phyloP scores from a whole-genome alignment of 805 yeast species.

The Ogataea trehalophila region DNA sequence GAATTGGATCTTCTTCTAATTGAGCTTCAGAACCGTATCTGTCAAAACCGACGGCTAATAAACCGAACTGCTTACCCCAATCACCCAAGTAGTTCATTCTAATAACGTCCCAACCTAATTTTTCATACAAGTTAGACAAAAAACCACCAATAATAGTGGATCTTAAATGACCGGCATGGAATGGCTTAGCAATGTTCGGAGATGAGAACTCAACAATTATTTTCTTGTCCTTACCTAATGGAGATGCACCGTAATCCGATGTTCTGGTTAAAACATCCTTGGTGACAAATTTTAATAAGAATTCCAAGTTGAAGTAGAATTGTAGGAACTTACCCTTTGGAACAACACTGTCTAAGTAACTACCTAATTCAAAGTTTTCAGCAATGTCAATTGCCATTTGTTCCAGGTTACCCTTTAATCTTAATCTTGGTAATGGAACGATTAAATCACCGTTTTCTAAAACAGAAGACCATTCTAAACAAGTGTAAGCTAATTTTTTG shows the following conservation, averaged over 20 bases:
- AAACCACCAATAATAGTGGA: constrained; percentile 98
- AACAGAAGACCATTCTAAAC: constrained; percentile 82
- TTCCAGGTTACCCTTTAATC: constrained; percentile 82
- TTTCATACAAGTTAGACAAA: constrained; percentile 82
- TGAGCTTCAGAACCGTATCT: constrained; percentile 77
- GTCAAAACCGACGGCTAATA: constrained; percentile 87
- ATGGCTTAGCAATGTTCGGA: constrained; percentile 98
- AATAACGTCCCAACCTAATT: constrained; percentile 85
- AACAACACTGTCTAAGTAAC: constrained; percentile 61
- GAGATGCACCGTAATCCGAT: constrained; percentile 65
- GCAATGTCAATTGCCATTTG: constrained; percentile 76
- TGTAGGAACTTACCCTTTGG: constrained; percentile 91
- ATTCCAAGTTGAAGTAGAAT: constrained; percentile 69
- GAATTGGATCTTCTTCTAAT: constrained; percentile 75
- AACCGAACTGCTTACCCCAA: constrained; percentile 99
- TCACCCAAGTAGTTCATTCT: constrained; percentile 96
- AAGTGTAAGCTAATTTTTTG: constrained; percentile 63
- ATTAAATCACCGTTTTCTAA: constrained; percentile 90
- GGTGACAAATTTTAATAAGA: constrained; percentile 63
- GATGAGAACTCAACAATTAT: constrained; percentile 88
- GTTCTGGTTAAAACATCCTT: constrained; percentile 62
- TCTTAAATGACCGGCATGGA: constrained; percentile 99
- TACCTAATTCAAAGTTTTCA: constrained; percentile 65
- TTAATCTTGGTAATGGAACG: constrained; percentile 85
- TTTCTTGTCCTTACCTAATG: constrained; percentile 67